Percentiles rank a stretch among this genome's conserved stretches.
phyloP scores from a whole-genome alignment of 495 filamentous ascomycete species.

The Copromyces sp. region DNA sequence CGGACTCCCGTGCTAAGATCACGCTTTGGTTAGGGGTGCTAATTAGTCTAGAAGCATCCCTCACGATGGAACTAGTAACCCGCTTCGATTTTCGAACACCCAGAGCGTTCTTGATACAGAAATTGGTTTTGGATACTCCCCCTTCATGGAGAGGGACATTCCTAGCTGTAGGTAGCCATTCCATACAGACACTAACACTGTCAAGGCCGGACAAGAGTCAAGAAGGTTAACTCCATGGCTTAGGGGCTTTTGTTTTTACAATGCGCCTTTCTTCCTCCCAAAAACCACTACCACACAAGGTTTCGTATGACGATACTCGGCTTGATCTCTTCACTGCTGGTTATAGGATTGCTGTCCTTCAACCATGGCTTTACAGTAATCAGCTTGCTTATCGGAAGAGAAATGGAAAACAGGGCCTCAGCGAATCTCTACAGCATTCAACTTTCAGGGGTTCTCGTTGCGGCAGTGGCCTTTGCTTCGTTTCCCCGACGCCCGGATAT shows the following conservation, averaged over 20 bases:
- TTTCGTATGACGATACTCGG: conserved; percentile 24
- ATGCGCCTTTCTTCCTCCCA: conserved; percentile 13
- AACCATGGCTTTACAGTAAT: conserved; percentile 15
- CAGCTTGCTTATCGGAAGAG: background rate
- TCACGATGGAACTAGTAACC: conserved; percentile 13
- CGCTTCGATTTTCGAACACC: background rate
- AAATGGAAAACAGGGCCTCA: background rate
- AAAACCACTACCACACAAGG: conserved; percentile 15
- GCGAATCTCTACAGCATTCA: conserved; percentile 16
- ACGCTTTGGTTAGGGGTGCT: conserved; percentile 22
- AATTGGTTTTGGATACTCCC: background rate
- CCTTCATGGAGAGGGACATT: conserved; percentile 14
- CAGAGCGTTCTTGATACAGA: background rate
- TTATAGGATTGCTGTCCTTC: conserved; percentile 16
- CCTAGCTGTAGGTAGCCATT: background rate
- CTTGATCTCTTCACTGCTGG: conserved; percentile 21
- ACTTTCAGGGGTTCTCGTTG: conserved; percentile 10
- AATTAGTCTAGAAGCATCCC: conserved; percentile 26
- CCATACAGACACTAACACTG: background rate
- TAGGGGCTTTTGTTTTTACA: conserved; percentile 22
- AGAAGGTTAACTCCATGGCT: background rate
- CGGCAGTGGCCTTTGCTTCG: conserved; percentile 16
- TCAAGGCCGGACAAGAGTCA: background rate
- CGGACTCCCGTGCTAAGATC: conserved; percentile 27
- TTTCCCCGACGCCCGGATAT: conserved; percentile 54